Conservation (phyloP, 2,329 filamentous ascomycete species). For the Diaporthe vaccinii region DNA sequence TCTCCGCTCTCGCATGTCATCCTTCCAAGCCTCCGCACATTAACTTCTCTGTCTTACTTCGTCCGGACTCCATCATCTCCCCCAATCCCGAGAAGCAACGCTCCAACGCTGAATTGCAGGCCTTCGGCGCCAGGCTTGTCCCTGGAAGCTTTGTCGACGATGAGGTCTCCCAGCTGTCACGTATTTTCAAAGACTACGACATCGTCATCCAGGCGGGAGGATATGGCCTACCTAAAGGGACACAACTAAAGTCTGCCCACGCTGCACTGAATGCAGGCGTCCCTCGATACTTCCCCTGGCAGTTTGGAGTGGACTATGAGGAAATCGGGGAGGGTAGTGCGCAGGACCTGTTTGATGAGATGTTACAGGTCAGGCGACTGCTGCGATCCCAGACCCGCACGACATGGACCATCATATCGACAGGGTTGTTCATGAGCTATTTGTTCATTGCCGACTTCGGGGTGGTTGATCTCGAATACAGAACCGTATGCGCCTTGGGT, state of each 20-base stretch:
- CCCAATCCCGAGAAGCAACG: constrained; percentile 53
- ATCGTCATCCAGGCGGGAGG: constrained; percentile 73
- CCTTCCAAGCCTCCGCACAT: constrained; percentile 51
- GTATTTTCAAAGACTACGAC: constrained; percentile 61
- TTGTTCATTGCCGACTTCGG: constrained; percentile 75
- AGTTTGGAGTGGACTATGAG: constrained; percentile 82
- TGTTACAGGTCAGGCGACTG: constrained; percentile 68
- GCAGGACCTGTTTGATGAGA: constrained; percentile 78
- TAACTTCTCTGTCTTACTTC: constrained; percentile 67
- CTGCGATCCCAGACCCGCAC: constrained; percentile 62
- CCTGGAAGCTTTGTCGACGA: constrained; percentile 59
- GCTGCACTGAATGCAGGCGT: constrained; percentile 67
- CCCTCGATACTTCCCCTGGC: constrained; percentile 75
- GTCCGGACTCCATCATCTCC: constrained; percentile 60
- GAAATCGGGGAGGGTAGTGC: constrained; percentile 68
- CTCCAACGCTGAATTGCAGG: constrained; percentile 51
- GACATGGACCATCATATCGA: constrained; percentile 76
- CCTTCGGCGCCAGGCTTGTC: constrained; percentile 57
- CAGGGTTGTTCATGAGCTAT: constrained; percentile 79
- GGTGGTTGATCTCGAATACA: constrained; percentile 64
- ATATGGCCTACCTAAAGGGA: constrained; percentile 67
- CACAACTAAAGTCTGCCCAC: constrained; percentile 68
- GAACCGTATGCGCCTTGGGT: constrained; percentile 67
- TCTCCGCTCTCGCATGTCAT: constrained; percentile 64
- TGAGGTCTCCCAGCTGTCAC: constrained; percentile 54